These are phyloP conservation scores for Scheffersomyces stipitis DNA, from an alignment of 805 yeast genomes.

Conservation along the genomic window DNA sequence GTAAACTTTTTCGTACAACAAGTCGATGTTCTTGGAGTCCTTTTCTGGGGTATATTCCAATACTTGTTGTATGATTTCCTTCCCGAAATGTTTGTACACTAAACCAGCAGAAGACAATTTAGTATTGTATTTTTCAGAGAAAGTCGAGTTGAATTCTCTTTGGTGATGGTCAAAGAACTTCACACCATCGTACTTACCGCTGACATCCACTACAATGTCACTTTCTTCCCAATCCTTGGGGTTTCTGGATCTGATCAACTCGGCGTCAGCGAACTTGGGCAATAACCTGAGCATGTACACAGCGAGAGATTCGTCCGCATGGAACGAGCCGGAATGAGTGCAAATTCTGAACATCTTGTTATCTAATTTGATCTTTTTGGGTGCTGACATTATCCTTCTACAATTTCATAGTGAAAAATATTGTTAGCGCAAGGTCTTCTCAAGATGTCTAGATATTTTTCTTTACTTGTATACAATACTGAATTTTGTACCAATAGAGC, in stretches of 20 bases:
- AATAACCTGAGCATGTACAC: slow-evolving; percentile 77
- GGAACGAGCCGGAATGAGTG: slow-evolving; percentile 92
- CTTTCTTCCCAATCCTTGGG: slow-evolving; percentile 79
- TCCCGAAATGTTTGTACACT: slow-evolving; percentile 83
- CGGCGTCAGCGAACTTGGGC: slow-evolving; percentile 66
- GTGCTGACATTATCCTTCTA: slow-evolving; percentile 16
- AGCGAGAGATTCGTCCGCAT: slow-evolving; percentile 95
- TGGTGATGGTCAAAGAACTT: slow-evolving; percentile 97
- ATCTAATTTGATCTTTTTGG: slow-evolving; percentile 17
- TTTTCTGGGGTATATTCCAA: slow-evolving; percentile 39
- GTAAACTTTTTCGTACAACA: slow-evolving; percentile 76
- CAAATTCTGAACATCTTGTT: slow-evolving; percentile 59
- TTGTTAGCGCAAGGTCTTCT: too few species aligned
- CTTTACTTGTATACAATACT: too few species aligned
- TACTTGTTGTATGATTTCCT: slow-evolving; percentile 58
- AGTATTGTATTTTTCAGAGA: slow-evolving; percentile 62
- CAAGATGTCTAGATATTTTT: too few species aligned
- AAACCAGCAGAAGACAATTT: slow-evolving; percentile 93
- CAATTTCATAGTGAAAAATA: slow-evolving; percentile 8
- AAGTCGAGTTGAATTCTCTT: slow-evolving; percentile 80
- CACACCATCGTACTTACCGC: slow-evolving; percentile 83
- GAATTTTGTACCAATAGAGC: too few species aligned
- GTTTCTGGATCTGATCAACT: slow-evolving; percentile 79
- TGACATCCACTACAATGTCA: slow-evolving; percentile 93
- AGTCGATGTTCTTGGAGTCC: slow-evolving; percentile 48